phyloP scores from a whole-genome alignment of 768 basidiomycete genomes.

The Boletus sensibilis region DNA sequence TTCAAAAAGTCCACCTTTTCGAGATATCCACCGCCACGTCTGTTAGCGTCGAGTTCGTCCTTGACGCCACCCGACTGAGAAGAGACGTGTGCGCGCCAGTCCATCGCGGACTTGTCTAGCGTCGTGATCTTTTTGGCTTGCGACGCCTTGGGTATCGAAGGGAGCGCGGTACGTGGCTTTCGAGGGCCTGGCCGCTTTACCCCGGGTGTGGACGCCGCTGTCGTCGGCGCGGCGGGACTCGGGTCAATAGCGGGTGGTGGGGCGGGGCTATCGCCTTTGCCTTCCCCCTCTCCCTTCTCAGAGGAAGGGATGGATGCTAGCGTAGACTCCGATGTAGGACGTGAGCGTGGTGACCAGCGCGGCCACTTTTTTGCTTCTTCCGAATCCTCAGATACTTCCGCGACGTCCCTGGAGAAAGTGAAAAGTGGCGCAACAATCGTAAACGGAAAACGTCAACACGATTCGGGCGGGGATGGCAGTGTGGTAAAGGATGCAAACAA shows the following conservation, averaged over 20 bases:
- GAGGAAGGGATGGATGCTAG: slow-evolving; percentile 3
- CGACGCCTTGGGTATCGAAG: slow-evolving; percentile 48
- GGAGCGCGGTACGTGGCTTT: slow-evolving; percentile 58
- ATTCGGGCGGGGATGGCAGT: neutral
- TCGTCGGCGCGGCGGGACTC: neutral
- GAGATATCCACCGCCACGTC: slow-evolving; percentile 74
- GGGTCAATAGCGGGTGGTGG: neutral
- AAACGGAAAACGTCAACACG: neutral
- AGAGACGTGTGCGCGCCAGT: slow-evolving; percentile 72
- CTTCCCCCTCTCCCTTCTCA: neutral
- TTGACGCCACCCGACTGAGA: slow-evolving; percentile 44
- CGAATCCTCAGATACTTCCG: slow-evolving; percentile 71
- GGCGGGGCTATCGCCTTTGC: neutral
- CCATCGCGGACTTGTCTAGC: slow-evolving; percentile 83
- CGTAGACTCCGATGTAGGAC: slow-evolving; percentile 1
- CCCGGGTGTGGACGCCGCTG: neutral
- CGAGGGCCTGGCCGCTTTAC: slow-evolving; percentile 60
- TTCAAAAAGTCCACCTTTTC: slow-evolving; percentile 84
- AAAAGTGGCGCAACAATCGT: neutral
- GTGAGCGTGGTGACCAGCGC: slow-evolving; percentile 34
- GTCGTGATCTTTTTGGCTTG: slow-evolving; percentile 80
- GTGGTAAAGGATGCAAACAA: too few species aligned
- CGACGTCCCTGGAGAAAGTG: slow-evolving; percentile 53
- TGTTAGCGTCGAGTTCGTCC: slow-evolving; percentile 74
- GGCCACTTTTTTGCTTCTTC: slow-evolving; percentile 79